Base-by-base conservation (phyloP, 768 basidiomycete genomes). In the Porphyrellus cyaneotinctus region DNA sequence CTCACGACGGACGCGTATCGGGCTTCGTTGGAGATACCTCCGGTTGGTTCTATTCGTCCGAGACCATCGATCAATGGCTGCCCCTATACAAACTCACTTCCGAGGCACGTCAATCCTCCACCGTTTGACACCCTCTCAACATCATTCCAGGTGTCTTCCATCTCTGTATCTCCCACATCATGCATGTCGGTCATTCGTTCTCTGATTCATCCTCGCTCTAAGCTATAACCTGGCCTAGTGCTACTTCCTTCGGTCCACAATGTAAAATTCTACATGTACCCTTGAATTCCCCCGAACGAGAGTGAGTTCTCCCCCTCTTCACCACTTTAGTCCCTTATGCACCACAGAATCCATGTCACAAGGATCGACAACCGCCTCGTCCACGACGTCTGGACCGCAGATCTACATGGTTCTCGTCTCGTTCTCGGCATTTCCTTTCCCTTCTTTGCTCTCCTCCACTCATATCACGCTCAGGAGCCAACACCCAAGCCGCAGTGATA, bases 351-450 rank as follows among this genome's bases (percentile, higher is more conserved):
- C 20, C 55, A 57, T 31, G 38, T 54, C 20, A 53, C 54, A 26
- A 59, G 74, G 70, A 54, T 72, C 63, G 57, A 72, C 64, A 54
- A 71, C 64, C 73, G 64, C 32, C 56, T 61, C 23, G 70, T 79
- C 23, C 72, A 78, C 51, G 86, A 88, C 58, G 70, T 88, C 18
- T 80, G 83, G 72, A 68, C 76, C 3, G 74, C 82, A 31, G 74
- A 81, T 63, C 68, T 88, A 6, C 71, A 68, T 31, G 77, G 72
- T 4, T 65, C 70, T 30, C 70, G 75, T 33, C 71, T 87, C 13
- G 77, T 76, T 6, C 64, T 88, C 54, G 85, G 85, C 83, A 67
- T 49, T 46, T 7, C 13, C 15, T 6, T 2, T 9, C 46, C 26
- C 17, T 43, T 14, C 33, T 14, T 39, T 2, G 2, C 33, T 13